Evolutionary conservation across 1,284 basidiomycete species (phyloP), one percentile per base, ranked within the genome.

Genomic region (Apiotrichum montevideense): DNA sequence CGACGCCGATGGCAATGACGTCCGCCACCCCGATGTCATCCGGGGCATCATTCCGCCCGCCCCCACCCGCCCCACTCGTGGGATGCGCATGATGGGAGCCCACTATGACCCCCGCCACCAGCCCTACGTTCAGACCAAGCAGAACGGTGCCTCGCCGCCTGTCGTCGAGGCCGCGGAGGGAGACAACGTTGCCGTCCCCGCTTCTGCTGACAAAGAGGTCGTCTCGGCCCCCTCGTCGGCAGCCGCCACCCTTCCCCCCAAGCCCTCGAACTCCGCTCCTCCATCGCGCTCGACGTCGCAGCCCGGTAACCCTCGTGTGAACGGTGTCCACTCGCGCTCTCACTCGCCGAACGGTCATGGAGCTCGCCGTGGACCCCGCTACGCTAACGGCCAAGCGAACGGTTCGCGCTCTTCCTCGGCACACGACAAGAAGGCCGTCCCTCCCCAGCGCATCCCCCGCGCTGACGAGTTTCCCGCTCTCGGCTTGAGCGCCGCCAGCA

Each of bases 401-500:
- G 57, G 52, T 29, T 60, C 59, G 43, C 62, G 62, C 39, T 61
- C 62, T 44, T 61, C 62, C 14, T 59, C 59, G 35, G 65, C 62
- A 35, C 41, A 52, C 44, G 45, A 45, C 51, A 59, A 59, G 51
- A 63, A 57, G 58, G 33, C 58, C 29, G 41, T 42, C 2, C 54
- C 62, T 21, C 62, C 64, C 41, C 75, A 78, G 65, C 66, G 75
- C 41, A 65, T 78, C 6, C 76, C 76, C 14, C 62, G 66, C 46
- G 73, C 74, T 10, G 73, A 75, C 58, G 76, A 78, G 52, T 78
- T 78, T 69, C 76, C 76, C 11, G 74, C 72, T 35, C 64, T 78
- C 3, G 66, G 70, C 35, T 29, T 57, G 34, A 56, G 55, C 21
- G 54, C 54, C 13, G 44, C 54, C 7, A 52, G 60, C 37, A 61